These are phyloP conservation scores for Trichoderma aggressivum DNA, from an alignment of 2,329 filamentous ascomycete genomes.

Conservation along the genomic window DNA sequence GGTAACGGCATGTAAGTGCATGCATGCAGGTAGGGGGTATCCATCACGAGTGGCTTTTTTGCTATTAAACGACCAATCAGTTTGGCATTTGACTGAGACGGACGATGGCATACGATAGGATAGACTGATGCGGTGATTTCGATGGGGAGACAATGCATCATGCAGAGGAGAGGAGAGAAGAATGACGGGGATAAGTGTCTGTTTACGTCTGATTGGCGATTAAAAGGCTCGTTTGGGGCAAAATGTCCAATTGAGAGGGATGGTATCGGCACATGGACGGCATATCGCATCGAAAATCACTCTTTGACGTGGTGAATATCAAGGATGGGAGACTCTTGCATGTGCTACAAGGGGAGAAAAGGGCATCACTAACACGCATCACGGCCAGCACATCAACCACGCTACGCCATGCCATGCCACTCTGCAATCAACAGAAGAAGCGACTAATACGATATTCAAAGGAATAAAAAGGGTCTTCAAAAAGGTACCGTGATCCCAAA, in stretches of 20 bases:
- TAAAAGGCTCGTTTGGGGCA: background rate
- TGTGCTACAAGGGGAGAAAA: background rate
- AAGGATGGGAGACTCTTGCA: background rate
- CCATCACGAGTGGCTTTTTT: background rate
- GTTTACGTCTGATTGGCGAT: background rate
- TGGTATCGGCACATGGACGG: background rate
- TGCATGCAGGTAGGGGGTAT: constrained; percentile 10
- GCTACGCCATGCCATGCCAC: background rate
- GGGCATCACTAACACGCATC: background rate
- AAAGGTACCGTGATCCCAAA: background rate
- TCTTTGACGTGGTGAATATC: background rate
- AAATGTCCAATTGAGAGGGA: background rate
- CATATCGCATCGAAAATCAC: background rate
- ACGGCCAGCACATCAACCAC: background rate
- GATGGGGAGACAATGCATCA: background rate
- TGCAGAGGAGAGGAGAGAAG: background rate
- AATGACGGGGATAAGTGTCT: background rate
- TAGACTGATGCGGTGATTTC: background rate
- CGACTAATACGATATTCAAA: background rate
- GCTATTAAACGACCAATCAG: background rate
- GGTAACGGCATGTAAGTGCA: constrained; percentile 11
- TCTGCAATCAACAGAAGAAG: background rate
- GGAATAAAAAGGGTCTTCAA: background rate
- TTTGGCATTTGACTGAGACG: background rate
- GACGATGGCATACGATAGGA: background rate